Evolutionary conservation across 2,329 filamentous ascomycete species (phyloP).

Genomic region (Colletotrichum sp.): DNA sequence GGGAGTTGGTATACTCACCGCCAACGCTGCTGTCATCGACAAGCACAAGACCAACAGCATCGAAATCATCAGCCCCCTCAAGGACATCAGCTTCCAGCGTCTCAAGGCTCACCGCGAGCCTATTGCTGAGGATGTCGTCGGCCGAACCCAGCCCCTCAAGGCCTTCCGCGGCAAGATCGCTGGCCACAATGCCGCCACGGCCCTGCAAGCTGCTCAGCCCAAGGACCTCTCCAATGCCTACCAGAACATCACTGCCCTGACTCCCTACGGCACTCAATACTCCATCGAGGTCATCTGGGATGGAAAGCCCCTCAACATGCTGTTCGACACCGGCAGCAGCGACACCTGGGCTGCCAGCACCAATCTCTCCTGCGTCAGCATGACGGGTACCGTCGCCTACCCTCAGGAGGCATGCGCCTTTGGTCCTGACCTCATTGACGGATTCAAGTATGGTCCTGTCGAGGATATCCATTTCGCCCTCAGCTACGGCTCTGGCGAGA

Average conservation of each 20-base stretch:
- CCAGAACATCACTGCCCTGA: slow-evolving; percentile 44
- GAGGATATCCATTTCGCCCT: slow-evolving; percentile 50
- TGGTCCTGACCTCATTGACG: slow-evolving; percentile 39
- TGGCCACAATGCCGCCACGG: slow-evolving; percentile 32
- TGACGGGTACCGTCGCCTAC: slow-evolving; percentile 30
- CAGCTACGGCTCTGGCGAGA: slow-evolving; percentile 54
- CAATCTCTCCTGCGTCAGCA: slow-evolving; percentile 47
- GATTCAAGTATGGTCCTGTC: slow-evolving; percentile 45
- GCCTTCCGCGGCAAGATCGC: slow-evolving; percentile 28
- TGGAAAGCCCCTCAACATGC: slow-evolving; percentile 40
- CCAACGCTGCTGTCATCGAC: not conserved
- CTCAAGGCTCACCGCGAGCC: slow-evolving; percentile 31
- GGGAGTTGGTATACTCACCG: not conserved
- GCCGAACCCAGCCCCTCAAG: slow-evolving; percentile 37
- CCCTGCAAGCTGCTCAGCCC: slow-evolving; percentile 25
- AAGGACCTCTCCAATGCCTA: slow-evolving; percentile 22
- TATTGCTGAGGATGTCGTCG: slow-evolving; percentile 30
- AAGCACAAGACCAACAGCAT: not conserved
- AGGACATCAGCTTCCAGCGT: slow-evolving; percentile 42
- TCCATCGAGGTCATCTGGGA: slow-evolving; percentile 46
- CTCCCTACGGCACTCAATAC: slow-evolving; percentile 45
- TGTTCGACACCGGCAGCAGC: slow-evolving; percentile 57
- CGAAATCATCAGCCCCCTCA: slow-evolving; percentile 39
- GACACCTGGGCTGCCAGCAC: slow-evolving; percentile 54
- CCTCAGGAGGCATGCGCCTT: slow-evolving; percentile 43